These are phyloP conservation scores for Rhizoctonia solani DNA, from an alignment of 1,284 basidiomycete genomes.

Conservation along the genomic window DNA sequence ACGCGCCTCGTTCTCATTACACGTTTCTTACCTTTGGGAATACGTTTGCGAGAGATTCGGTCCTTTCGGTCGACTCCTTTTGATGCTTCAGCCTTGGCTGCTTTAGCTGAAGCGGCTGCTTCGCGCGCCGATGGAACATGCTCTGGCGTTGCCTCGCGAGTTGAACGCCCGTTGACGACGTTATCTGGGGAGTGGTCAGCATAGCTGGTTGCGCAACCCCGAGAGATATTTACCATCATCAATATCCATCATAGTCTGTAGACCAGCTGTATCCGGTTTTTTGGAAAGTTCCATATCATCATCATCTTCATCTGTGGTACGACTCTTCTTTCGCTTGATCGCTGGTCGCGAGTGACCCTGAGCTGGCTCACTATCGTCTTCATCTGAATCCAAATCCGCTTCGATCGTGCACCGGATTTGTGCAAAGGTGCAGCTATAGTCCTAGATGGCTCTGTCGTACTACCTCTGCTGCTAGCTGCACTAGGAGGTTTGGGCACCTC, in stretches of 20 bases:
- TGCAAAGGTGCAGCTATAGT: not conserved
- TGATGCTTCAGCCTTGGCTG: slow-evolving; percentile 25
- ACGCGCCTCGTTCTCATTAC: slow-evolving; percentile 60
- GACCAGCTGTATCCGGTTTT: slow-evolving; percentile 45
- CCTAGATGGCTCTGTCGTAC: slow-evolving; percentile 39
- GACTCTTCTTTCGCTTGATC: slow-evolving; percentile 27
- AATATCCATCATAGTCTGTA: slow-evolving; percentile 72
- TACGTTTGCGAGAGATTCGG: slow-evolving; percentile 50
- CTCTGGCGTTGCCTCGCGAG: slow-evolving; percentile 36
- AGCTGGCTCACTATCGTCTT: slow-evolving; percentile 15
- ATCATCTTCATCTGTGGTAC: slow-evolving; percentile 12
- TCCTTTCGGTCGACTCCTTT: slow-evolving; percentile 34
- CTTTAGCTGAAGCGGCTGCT: slow-evolving; percentile 23
- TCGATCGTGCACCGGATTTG: not conserved
- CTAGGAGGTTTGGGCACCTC: not conserved
- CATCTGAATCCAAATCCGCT: slow-evolving; percentile 29
- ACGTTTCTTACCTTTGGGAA: slow-evolving; percentile 69
- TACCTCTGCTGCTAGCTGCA: slow-evolving; percentile 39
- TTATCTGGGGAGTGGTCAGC: slow-evolving; percentile 11
- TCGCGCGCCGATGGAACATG: slow-evolving; percentile 37
- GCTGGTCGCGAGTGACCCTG: not conserved
- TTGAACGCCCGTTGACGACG: slow-evolving; percentile 38
- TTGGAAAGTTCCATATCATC: slow-evolving; percentile 47
- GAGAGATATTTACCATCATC: slow-evolving; percentile 59
- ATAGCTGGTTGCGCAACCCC: not conserved